Conservation (phyloP, 108 stramenopile genomes). For the Cyclostephanos invisitatus region DNA sequence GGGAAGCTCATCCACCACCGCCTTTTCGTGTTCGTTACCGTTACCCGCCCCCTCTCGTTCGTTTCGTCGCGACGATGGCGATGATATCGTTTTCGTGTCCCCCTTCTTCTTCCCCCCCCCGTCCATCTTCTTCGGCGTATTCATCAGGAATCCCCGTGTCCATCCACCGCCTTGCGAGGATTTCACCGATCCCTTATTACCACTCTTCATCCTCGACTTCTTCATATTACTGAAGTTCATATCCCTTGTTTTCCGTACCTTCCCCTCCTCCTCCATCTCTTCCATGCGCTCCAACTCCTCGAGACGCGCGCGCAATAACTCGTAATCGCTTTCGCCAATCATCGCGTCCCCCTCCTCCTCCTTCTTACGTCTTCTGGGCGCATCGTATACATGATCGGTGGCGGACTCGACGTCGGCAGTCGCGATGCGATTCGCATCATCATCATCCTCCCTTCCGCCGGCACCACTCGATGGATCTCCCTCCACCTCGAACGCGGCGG, state of each 20-base stretch:
- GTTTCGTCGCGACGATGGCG: too few species aligned
- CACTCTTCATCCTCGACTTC: background rate
- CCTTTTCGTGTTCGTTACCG: too few species aligned
- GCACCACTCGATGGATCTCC: too few species aligned
- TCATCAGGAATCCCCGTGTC: conserved; percentile 42
- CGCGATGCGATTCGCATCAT: background rate
- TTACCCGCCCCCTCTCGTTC: too few species aligned
- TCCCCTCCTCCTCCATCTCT: conserved; percentile 8
- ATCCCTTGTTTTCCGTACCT: background rate
- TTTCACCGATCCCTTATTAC: conserved; percentile 7
- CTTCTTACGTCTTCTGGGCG: background rate
- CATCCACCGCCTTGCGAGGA: conserved; percentile 38
- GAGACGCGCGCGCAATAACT: conserved; percentile 20
- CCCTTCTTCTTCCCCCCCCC: background rate
- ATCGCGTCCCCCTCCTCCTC: background rate
- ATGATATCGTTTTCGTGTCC: too few species aligned
- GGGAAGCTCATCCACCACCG: background rate
- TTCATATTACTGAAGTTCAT: background rate
- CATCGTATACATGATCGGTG: background rate
- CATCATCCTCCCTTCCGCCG: background rate
- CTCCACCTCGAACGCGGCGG: background rate
- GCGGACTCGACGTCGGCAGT: background rate
- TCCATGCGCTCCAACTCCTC: conserved; percentile 47
- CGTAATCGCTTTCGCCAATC: conserved; percentile 24
- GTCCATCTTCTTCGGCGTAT: background rate